Evolutionary conservation across 805 yeast species (phyloP), one percentile per base, ranked within the genome.

Genomic region (Wickerhamomyces mucosus): DNA sequence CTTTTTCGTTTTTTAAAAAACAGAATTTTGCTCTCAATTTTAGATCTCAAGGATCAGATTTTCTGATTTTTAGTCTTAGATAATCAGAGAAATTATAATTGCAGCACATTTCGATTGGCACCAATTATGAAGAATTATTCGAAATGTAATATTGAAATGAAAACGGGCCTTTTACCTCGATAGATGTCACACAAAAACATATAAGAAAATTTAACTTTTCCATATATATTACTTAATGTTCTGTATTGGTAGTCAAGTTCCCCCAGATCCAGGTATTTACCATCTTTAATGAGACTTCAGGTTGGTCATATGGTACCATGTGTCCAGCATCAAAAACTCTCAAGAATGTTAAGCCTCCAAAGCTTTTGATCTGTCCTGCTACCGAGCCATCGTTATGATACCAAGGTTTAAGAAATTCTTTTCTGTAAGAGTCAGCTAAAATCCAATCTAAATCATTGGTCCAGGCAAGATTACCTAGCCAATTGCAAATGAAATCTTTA

Each of bases 401-500:
- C 73, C 71, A 75, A 27, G 61, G 55, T 38, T 49, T 56, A 38
- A 65, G 40, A 21, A 64, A 61, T 34, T 58, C 60, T 12, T 48
- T 45, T 26, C 59, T 55, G 50, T 69, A 81, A 28, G 64, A 54
- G 4, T 59, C 63, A 20, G 64, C 59, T 25, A 76, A 71, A 22
- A 68, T 56, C 89, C 92, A 83, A 39, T 65, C 70, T 40, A 83
- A 61, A 40, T 56, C 65, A 50, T 79, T 68, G 12, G 86, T 61
- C 92, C 94, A 84, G 11, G 82, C 92, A 43, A 72, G 73, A 59
- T 84, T 82, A 43, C 95, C 96, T 42, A 85, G 65, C 92, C 95
- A 85, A 63, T 85, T 85, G 60, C 95, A 85, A 50, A 85, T 84
- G 56, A 70, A 85, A 56, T 85, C 96, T 58, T 85, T 82, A 55